phyloP scores from a whole-genome alignment of 371 early-diverging fungal genomes.

The Dinochytrium kinnereticum region DNA sequence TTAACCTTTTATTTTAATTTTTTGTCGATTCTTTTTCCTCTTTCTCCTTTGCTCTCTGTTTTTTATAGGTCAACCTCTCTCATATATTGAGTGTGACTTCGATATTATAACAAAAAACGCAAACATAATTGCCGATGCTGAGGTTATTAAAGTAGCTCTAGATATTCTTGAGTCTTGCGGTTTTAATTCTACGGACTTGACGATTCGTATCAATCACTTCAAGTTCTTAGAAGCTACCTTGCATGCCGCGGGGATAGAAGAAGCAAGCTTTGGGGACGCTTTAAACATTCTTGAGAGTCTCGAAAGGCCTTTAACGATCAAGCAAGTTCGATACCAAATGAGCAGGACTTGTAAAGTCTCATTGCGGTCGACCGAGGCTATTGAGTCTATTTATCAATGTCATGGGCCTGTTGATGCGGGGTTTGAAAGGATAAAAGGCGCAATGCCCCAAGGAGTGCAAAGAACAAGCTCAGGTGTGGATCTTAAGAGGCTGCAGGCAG shows the following conservation, averaged over 20 bases:
- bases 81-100: slow-evolving; percentile 84
- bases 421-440: slow-evolving; percentile 57
- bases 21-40: too few species aligned
- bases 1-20: too few species aligned
- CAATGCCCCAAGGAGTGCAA: slow-evolving; percentile 16
- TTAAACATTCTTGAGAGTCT: slow-evolving; percentile 51
- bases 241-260: slow-evolving; percentile 31
- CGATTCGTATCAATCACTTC: slow-evolving; percentile 50
- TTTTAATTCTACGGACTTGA: slow-evolving; percentile 59
- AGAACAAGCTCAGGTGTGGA: slow-evolving; percentile 34
- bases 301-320: slow-evolving; percentile 50
- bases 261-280: slow-evolving; percentile 40
- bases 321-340: slow-evolving; percentile 66
- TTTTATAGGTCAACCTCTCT: slow-evolving; percentile 81
- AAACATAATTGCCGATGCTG: slow-evolving; percentile 82
- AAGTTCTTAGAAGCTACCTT: slow-evolving; percentile 38
- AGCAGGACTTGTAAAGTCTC: slow-evolving; percentile 66
- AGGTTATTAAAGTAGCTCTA: slow-evolving; percentile 83
- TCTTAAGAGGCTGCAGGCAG: slow-evolving; percentile 52
- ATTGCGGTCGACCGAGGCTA: slow-evolving; percentile 64
- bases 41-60: too few species aligned
- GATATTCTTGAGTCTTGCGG: slow-evolving; percentile 80
- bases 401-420: slow-evolving; percentile 16
- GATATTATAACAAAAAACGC: slow-evolving; percentile 81
- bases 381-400: slow-evolving; percentile 65